These are phyloP conservation scores for Paxillus rubicundulus DNA, from an alignment of 768 basidiomycete species.

Conservation along the genomic window DNA sequence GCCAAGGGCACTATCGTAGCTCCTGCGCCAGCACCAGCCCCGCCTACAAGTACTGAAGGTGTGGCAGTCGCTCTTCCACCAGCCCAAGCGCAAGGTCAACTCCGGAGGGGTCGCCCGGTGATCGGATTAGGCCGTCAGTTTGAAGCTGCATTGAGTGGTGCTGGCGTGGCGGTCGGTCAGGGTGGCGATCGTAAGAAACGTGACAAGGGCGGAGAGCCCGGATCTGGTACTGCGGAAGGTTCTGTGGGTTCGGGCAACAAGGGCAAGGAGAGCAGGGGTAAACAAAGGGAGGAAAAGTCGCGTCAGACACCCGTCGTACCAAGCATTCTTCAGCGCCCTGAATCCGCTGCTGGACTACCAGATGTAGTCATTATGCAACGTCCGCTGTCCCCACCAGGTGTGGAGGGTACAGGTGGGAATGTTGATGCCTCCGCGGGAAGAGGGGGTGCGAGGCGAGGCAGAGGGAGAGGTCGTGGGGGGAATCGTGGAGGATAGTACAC, in stretches of 20 bases:
- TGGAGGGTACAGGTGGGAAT: slow-evolving; percentile 4
- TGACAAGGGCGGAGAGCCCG: slow-evolving; percentile 31
- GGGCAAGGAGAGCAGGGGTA: slow-evolving; percentile 12
- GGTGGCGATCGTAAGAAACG: slow-evolving; percentile 34
- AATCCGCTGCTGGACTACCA: slow-evolving; percentile 5
- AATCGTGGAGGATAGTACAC: slow-evolving; percentile 25
- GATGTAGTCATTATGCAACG: slow-evolving; percentile 12
- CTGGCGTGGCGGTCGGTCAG: slow-evolving; percentile 43
- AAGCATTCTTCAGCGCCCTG: slow-evolving; percentile 27
- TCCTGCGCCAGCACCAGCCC: not conserved
- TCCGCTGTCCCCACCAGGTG: slow-evolving; percentile 8
- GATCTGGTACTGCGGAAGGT: not conserved
- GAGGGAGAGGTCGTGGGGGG: slow-evolving; percentile 33
- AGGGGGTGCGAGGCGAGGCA: slow-evolving; percentile 27
- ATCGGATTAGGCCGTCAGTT: slow-evolving; percentile 67
- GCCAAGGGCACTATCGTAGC: slow-evolving; percentile 7
- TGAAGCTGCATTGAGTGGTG: slow-evolving; percentile 67
- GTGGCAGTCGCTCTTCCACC: slow-evolving; percentile 13
- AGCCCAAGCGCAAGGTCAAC: slow-evolving; percentile 29
- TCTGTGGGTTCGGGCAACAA: not conserved
- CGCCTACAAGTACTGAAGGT: slow-evolving; percentile 1
- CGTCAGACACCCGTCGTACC: slow-evolving; percentile 6
- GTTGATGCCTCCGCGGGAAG: slow-evolving; percentile 15
- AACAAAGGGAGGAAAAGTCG: slow-evolving; percentile 13
- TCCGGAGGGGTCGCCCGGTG: slow-evolving; percentile 53